phyloP scores from a whole-genome alignment of 192 early-diverging fungal species.

The Rhizophlyctis rosea region DNA sequence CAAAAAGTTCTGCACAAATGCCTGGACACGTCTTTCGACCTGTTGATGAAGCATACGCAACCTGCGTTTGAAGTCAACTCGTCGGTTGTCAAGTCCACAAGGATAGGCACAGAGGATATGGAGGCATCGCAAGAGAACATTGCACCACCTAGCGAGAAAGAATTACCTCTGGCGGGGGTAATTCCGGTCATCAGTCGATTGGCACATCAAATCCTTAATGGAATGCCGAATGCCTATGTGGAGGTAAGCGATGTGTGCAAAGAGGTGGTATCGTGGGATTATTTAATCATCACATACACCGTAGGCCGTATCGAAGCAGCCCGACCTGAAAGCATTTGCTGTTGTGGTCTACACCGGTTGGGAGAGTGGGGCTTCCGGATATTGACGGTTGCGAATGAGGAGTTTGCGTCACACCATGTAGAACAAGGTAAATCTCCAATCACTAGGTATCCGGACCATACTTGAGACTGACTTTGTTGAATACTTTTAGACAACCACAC shows the following conservation, averaged over 20 bases:
- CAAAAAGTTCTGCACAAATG: constrained; percentile 19
- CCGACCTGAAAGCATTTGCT: constrained; percentile 41
- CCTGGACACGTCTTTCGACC: constrained; percentile 39
- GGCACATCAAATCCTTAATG: constrained; percentile 33
- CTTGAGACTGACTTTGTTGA: too few relatives aligned
- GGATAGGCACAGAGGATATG: constrained; percentile 2
- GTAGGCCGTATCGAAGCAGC: constrained; percentile 22
- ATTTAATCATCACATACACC: constrained; percentile 2
- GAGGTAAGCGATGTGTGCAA: constrained; percentile 24
- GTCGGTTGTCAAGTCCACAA: neutral
- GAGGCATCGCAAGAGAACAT: constrained; percentile 71
- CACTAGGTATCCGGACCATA: too few relatives aligned
- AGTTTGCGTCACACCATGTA: too few relatives aligned
- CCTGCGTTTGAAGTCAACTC: constrained; percentile 21
- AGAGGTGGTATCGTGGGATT: neutral
- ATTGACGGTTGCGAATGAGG: too few relatives aligned
- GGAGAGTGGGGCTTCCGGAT: too few relatives aligned
- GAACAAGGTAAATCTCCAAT: too few relatives aligned
- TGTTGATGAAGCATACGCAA: constrained; percentile 24
- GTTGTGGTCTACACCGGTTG: constrained; percentile 47
- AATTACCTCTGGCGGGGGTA: constrained; percentile 34
- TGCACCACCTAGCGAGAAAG: constrained; percentile 48
- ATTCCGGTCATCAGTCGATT: constrained; percentile 37
- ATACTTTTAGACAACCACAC: too few relatives aligned
- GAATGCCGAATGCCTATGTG: constrained; percentile 39